phyloP scores from a whole-genome alignment of 2,329 filamentous ascomycete species.

The Acephala macrosclerotiorum region DNA sequence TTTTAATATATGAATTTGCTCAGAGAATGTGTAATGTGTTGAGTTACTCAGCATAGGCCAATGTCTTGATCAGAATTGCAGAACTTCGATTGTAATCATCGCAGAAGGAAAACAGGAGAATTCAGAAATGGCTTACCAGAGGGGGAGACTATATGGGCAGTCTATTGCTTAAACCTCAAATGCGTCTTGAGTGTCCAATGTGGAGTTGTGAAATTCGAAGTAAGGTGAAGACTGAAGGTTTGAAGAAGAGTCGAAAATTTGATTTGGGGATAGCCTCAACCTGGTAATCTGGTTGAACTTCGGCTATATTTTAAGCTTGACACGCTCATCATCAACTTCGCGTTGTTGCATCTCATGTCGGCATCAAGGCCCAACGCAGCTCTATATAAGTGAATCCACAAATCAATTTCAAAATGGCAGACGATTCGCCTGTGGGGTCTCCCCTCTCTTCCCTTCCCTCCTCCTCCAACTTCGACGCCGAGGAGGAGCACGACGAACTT shows the following conservation, averaged over 20 bases:
- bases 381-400: not conserved
- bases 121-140: constrained; percentile 22
- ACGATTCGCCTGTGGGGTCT: constrained; percentile 51
- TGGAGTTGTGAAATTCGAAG: too few relatives aligned
- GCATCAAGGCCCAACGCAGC: not conserved
- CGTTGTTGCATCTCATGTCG: too few relatives aligned
- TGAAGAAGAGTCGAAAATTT: too few relatives aligned
- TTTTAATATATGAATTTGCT: constrained; percentile 28
- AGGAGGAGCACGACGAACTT: constrained; percentile 60
- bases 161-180: not conserved
- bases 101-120: constrained; percentile 6
- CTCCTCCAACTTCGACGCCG: constrained; percentile 62
- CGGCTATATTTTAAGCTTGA: too few relatives aligned
- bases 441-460: constrained; percentile 71
- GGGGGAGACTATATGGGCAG: not conserved
- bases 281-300: too few relatives aligned
- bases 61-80: constrained; percentile 22
- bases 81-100: constrained; percentile 23
- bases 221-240: too few relatives aligned
- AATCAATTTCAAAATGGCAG: constrained; percentile 46
- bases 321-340: too few relatives aligned
- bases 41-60: constrained; percentile 37
- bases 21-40: constrained; percentile 43
- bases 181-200: too few relatives aligned
- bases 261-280: too few relatives aligned